phyloP scores from a whole-genome alignment of 164 flowering plant genomes.

The Nymphaea colorata region DNA sequence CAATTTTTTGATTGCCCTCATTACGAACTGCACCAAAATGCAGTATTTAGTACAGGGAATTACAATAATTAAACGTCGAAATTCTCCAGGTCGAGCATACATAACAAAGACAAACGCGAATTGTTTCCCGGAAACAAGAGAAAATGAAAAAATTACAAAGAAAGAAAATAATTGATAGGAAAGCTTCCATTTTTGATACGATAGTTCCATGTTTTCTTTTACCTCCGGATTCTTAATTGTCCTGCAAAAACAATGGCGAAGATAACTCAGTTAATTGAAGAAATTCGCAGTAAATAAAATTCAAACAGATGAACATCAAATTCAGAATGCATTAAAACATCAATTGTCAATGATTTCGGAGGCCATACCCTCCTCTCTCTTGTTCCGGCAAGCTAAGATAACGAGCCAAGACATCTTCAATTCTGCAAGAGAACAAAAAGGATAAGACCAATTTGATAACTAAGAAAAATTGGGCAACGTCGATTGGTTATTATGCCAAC shows the following conservation, averaged over 20 bases:
- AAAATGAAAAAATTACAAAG: background rate
- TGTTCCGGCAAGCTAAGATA: slow-evolving; percentile 36
- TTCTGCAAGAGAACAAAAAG: slow-evolving; percentile 13
- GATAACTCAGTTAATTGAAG: slow-evolving; percentile 1
- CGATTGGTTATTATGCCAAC: background rate
- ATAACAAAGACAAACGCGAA: background rate
- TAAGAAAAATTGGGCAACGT: background rate
- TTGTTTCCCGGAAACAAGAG: background rate
- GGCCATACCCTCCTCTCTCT: slow-evolving; percentile 46
- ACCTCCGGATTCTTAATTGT: slow-evolving; percentile 37
- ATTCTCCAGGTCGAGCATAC: background rate
- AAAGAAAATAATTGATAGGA: background rate
- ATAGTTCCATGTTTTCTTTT: background rate
- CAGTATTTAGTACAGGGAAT: background rate
- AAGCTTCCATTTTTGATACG: background rate
- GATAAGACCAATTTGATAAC: background rate
- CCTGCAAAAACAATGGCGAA: slow-evolving; percentile 15
- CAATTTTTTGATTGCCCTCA: slow-evolving; percentile 32
- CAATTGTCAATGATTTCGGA: background rate
- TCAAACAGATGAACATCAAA: background rate
- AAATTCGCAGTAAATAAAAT: background rate
- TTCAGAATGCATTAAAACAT: background rate
- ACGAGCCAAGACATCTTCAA: slow-evolving; percentile 47
- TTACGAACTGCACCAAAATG: slow-evolving; percentile 29
- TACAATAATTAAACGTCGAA: background rate